Percentiles rank a stretch among this genome's conserved stretches.
Conservation (phyloP, 495 filamentous ascomycete genomes). For the Hyphodiscus hymeniophilus region DNA sequence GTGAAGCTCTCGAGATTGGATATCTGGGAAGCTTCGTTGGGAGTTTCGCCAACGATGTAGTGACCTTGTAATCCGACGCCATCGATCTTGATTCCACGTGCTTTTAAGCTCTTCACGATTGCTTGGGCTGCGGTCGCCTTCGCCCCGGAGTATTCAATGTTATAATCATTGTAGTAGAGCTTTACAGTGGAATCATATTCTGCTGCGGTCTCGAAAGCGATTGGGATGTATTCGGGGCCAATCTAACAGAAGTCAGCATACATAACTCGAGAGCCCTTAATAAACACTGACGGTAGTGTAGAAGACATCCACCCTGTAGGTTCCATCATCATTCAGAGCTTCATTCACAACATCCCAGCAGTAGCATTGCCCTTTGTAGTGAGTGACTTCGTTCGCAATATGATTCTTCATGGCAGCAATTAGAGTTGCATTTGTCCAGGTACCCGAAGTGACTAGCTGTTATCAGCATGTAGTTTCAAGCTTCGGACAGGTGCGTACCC, state of each 20-base stretch:
- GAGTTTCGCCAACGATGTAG: conserved; percentile 48
- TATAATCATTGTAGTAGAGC: conserved; percentile 66
- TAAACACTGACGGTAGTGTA: conserved; percentile 33
- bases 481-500: conserved; percentile 28
- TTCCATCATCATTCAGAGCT: conserved; percentile 58
- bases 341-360: conserved; percentile 60
- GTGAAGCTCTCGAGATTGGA: conserved; percentile 39
- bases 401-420: conserved; percentile 42
- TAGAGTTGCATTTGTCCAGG: conserved; percentile 48
- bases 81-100: conserved; percentile 50
- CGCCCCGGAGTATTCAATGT: conserved; percentile 46
- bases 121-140: conserved; percentile 35
- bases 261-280: neutral
- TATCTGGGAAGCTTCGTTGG: conserved; percentile 38
- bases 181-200: conserved; percentile 48
- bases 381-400: conserved; percentile 41
- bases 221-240: conserved; percentile 48
- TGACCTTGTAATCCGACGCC: conserved; percentile 60
- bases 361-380: conserved; percentile 47
- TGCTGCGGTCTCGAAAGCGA: conserved; percentile 44
- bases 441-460: conserved; percentile 39
- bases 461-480: conserved; percentile 2
- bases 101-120: conserved; percentile 46
- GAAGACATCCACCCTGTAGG: conserved; percentile 47
- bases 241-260: conserved; percentile 20